Evolutionary conservation across 768 basidiomycete species (phyloP).

Genomic region (Amanita molliuscula): DNA sequence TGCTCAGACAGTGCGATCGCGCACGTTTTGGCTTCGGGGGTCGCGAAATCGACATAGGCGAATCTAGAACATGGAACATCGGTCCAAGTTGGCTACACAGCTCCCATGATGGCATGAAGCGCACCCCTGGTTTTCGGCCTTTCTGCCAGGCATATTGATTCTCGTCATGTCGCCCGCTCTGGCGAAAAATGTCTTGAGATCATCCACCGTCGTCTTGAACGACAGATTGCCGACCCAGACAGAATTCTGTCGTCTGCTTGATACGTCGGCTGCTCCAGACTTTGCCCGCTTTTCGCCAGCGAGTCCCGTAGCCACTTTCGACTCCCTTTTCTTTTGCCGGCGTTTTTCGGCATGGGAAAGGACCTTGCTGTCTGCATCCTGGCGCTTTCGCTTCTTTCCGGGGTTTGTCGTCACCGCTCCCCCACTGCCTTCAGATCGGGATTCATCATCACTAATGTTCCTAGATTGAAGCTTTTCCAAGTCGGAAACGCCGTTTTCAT

Average conservation of each 20-base stretch:
- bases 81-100: slow-evolving; percentile 2
- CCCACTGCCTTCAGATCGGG: neutral
- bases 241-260: slow-evolving; percentile 64
- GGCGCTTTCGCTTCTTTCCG: slow-evolving; percentile 1
- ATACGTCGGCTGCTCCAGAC: slow-evolving; percentile 14
- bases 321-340: slow-evolving; percentile 41
- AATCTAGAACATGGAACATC: slow-evolving; percentile 41
- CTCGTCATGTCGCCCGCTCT: slow-evolving; percentile 59
- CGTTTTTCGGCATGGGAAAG: slow-evolving; percentile 72
- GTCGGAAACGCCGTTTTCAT: neutral
- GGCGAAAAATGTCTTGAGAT: slow-evolving; percentile 63
- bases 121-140: slow-evolving; percentile 72
- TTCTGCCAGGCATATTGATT: slow-evolving; percentile 71
- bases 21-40: slow-evolving; percentile 56
- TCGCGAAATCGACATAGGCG: slow-evolving; percentile 92
- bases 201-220: slow-evolving; percentile 75
- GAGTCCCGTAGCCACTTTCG: slow-evolving; percentile 18
- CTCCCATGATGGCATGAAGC: slow-evolving; percentile 21
- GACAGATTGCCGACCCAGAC: slow-evolving; percentile 95
- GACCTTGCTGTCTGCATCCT: slow-evolving; percentile 18
- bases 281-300: slow-evolving; percentile 39
- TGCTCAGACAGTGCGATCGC: slow-evolving; percentile 81
- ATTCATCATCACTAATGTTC: neutral
- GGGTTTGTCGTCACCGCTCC: neutral
- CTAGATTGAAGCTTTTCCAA: neutral